These are phyloP conservation scores for Wickerhamiella cacticola DNA, from an alignment of 805 yeast genomes.

Conservation along the genomic window DNA sequence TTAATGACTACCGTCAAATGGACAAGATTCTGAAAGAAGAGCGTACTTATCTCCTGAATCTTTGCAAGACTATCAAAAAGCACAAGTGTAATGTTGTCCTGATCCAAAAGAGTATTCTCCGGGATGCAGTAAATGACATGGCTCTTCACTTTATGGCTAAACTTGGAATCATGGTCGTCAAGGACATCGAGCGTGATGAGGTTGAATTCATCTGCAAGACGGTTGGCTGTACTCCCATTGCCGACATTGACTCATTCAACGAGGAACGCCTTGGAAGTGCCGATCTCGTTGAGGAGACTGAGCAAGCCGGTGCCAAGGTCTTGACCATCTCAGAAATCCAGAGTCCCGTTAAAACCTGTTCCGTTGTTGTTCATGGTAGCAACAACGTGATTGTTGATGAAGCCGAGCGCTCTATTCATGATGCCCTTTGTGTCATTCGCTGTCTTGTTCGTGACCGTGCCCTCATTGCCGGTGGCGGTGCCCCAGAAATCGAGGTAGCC, in stretches of 20 bases:
- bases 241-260: constrained; percentile 84
- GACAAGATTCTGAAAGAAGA: constrained; percentile 97
- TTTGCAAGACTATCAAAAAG: constrained; percentile 92
- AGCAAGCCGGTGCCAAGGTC: constrained; percentile 78
- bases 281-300: constrained; percentile 83
- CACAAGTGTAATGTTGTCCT: constrained; percentile 88
- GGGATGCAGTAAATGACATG: constrained; percentile 90
- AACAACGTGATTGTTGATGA: constrained; percentile 83
- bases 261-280: constrained; percentile 90
- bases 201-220: constrained; percentile 79
- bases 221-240: constrained; percentile 89
- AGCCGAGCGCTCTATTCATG: constrained; percentile 94
- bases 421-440: constrained; percentile 87
- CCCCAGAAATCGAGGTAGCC: constrained; percentile 87
- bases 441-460: constrained; percentile 82
- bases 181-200: constrained; percentile 93
- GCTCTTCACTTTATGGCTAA: constrained; percentile 91
- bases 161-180: constrained; percentile 84
- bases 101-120: constrained; percentile 82
- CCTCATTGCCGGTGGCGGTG: constrained; percentile 97
- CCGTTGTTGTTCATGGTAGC: constrained; percentile 91
- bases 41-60: constrained; percentile 85
- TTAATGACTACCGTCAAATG: constrained; percentile 97
- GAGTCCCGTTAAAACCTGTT: constrained; percentile 25
- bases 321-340: constrained; percentile 73